Evolutionary conservation across 140 eudicot genomes (phyloP).

Genomic region (Senecio squalidus): DNA sequence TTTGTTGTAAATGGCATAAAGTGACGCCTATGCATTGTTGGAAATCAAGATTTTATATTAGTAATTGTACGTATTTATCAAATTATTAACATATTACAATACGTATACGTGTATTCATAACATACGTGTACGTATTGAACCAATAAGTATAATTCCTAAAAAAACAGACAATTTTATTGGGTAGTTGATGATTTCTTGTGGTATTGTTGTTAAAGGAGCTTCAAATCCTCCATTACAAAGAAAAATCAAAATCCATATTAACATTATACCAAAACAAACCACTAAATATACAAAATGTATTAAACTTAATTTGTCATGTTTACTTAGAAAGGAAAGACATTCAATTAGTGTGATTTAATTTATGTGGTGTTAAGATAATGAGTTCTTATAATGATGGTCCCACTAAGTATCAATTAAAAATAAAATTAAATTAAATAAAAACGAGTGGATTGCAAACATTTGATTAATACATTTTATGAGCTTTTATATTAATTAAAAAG

Average conservation of each 20-base stretch:
- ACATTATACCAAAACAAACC: conserved; percentile 32
- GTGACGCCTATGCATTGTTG: conserved; percentile 3
- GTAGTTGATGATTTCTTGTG: conserved; percentile 24
- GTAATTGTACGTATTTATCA: not conserved
- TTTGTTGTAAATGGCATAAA: not conserved
- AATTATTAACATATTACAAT: not conserved
- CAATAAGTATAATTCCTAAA: conserved; percentile 2
- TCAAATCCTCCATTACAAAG: conserved; percentile 17
- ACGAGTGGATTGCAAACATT: conserved; percentile 3
- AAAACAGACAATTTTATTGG: not conserved
- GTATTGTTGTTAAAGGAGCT: conserved; percentile 18
- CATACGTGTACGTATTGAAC: conserved; percentile 16
- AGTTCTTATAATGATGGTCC: conserved; percentile 59
- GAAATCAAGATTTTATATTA: conserved; percentile 1
- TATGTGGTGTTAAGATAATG: conserved; percentile 59
- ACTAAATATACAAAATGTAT: conserved; percentile 24
- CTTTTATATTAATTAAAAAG: no score
- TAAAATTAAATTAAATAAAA: not conserved
- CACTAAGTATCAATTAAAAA: conserved; percentile 22
- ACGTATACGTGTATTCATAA: conserved; percentile 4
- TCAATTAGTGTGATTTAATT: conserved; percentile 41
- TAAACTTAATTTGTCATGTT: conserved; percentile 52
- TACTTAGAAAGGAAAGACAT: conserved; percentile 43
- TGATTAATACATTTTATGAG: no score
- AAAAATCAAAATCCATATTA: conserved; percentile 10